Base-by-base conservation (phyloP, 805 yeast species). In the Metschnikowia chrysomelidarum region DNA sequence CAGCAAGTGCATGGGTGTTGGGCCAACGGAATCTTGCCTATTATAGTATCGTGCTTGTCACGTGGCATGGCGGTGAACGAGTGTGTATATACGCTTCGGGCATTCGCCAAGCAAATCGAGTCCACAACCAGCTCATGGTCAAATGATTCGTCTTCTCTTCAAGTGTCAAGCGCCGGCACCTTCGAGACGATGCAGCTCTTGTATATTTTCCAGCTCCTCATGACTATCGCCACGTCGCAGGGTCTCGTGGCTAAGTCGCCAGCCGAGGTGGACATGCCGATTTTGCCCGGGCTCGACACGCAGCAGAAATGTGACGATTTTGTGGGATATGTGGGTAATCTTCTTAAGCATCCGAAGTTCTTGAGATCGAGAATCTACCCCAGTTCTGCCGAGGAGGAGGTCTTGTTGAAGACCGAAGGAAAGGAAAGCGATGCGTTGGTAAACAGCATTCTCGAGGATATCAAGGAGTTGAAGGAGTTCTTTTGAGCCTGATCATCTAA, bases 281-380 rank as follows among this genome's bases (percentile, higher is more conserved):
- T 63, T 8, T 77, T 54, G 27, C 81, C 82, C 1, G 89, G 87
- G 0, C 59, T 84, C 30, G 87, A 82, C 38, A 67, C 75, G 1
- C 69, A 64, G 22, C 67, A 72, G 19, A 82, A 80, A 40, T 69
- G 82, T 40, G 73, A 69, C n/a, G 76, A 73, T 17, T 71, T 89
- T 42, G 63, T 69, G 4, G 76, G 71, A 27, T 76, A 82, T 8
- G 61, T 88, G 38, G 82, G 76, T 36, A 85, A 87, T 46, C 68
- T 89, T 25, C 68, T 87, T 43, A 81, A 89, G 18, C 97, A 89
- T 59, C 96, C 95, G 10, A 87, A 87, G 57, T 88, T 80, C 47
- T 63, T 89, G 42, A 72, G 84, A 4, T 75, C 89, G 5, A 66
- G 93, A 46, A 70, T 85, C 3, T 67, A 73, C 2, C 76, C 89